Evolutionary conservation across 2,329 filamentous ascomycete genomes (phyloP).

Genomic region (Colletotrichum gloeosporioides): DNA sequence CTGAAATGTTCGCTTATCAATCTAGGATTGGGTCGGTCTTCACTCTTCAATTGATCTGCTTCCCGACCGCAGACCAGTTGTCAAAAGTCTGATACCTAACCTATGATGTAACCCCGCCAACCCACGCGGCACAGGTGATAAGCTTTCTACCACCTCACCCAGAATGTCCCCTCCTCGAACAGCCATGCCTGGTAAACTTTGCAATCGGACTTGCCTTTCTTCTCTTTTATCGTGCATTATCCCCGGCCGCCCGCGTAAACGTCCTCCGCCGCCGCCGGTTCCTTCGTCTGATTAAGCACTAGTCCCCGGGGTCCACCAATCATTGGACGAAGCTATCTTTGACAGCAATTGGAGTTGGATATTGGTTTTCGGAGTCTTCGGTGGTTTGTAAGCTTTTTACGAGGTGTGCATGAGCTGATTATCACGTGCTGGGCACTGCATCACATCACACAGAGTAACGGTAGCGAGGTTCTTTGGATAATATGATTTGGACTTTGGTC

Average conservation of each 20-base stretch:
- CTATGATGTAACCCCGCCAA: not conserved
- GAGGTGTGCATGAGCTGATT: not conserved
- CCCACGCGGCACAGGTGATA: not conserved
- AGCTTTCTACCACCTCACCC: not conserved
- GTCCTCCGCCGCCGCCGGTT: not conserved
- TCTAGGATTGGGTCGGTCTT: not conserved
- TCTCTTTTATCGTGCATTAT: not conserved
- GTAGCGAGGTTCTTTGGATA: not conserved
- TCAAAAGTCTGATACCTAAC: not conserved
- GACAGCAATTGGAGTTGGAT: not conserved
- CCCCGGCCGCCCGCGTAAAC: not conserved
- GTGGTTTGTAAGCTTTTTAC: not conserved
- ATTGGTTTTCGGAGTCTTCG: not conserved
- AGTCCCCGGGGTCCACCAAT: not conserved
- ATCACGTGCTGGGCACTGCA: not conserved
- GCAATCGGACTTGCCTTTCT: not conserved
- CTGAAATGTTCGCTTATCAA: fast-evolving
- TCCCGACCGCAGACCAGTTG: not conserved
- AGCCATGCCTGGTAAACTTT: not conserved
- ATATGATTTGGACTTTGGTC: not conserved
- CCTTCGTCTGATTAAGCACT: not conserved
- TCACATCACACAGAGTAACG: not conserved
- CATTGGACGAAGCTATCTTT: not conserved
- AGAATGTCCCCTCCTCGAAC: fast-evolving
- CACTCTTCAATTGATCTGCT: not conserved